phyloP scores from a whole-genome alignment of 2,329 filamentous ascomycete species.

The Fusarium fracticaudum region DNA sequence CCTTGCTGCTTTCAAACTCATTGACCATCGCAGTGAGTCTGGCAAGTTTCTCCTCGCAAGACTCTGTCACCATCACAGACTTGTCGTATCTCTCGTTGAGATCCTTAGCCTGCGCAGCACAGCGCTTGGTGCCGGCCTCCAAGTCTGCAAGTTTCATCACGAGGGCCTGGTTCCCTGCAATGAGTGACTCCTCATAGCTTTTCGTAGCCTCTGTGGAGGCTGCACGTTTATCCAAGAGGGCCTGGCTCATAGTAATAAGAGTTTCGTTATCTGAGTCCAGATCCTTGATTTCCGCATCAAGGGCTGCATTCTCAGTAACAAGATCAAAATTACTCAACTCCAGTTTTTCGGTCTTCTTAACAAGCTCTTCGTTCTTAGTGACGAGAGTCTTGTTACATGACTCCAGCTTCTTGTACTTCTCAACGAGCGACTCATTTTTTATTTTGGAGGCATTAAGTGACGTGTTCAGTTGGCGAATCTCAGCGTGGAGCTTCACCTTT shows the following conservation, averaged over 20 bases:
- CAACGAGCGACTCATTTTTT: not conserved
- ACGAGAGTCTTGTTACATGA: not conserved
- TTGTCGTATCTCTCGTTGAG: not conserved
- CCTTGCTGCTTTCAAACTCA: not conserved
- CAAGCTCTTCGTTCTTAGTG: not conserved
- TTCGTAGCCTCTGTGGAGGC: rapidly evolving
- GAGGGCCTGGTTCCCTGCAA: not conserved
- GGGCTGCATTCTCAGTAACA: not conserved
- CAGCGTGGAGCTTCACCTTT: not conserved
- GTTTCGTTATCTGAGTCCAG: not conserved
- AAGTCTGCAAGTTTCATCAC: no score
- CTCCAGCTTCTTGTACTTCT: not conserved
- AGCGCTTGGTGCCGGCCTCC: rapidly evolving
- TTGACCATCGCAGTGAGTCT: not conserved
- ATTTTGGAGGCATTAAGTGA: rapidly evolving
- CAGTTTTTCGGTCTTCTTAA: not conserved
- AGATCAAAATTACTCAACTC: not conserved
- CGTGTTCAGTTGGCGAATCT: not conserved
- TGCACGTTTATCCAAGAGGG: not conserved
- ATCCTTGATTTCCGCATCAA: not conserved
- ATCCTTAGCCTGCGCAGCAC: not conserved
- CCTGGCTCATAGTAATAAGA: not conserved
- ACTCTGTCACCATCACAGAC: no score
- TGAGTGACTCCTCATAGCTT: not conserved
- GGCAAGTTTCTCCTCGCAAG: no score